phyloP scores from a whole-genome alignment of 2,329 filamentous ascomycete species.

The Ampelomyces quisqualis region DNA sequence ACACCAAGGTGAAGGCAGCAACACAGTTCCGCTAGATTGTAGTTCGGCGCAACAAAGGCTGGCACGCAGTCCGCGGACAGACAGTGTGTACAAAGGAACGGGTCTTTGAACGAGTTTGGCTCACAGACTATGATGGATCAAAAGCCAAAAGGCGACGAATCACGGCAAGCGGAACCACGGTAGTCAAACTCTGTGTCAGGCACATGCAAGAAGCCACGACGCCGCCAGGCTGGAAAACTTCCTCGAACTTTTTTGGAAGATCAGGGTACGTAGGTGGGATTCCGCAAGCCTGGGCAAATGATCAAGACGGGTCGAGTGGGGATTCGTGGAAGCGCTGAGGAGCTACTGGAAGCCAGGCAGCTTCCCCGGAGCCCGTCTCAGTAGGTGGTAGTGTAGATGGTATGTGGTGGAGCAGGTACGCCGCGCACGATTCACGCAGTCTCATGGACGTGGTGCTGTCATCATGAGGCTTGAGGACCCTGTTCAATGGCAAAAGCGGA shows the following conservation, averaged over 20 bases:
- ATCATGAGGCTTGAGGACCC: too few relatives aligned
- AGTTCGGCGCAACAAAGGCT: too few relatives aligned
- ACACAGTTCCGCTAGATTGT: conserved; percentile 10
- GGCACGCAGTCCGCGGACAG: too few relatives aligned
- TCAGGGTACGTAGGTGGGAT: too few relatives aligned
- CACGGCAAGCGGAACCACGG: conserved; percentile 12
- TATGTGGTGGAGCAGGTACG: conserved; percentile 32
- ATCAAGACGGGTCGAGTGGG: conserved; percentile 41
- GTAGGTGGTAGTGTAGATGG: too few relatives aligned
- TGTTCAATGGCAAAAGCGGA: conserved; percentile 28
- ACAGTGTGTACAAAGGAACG: conserved; percentile 8
- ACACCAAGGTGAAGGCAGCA: conserved; percentile 11
- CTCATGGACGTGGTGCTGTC: conserved; percentile 23
- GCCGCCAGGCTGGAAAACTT: conserved; percentile 31
- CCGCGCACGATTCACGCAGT: conserved; percentile 19
- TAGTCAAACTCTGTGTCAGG: conserved; percentile 18
- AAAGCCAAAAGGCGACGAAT: conserved; percentile 22
- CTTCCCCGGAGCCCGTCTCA: conserved; percentile 42
- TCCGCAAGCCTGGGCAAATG: conserved; percentile 36
- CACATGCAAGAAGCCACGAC: conserved; percentile 22
- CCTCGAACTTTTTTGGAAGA: conserved; percentile 33
- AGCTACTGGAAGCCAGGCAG: conserved; percentile 41
- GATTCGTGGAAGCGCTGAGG: conserved; percentile 21
- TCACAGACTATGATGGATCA: too few relatives aligned
- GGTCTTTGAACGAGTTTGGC: conserved; percentile 12